These are phyloP conservation scores for Candida silvicultrix DNA, from an alignment of 805 yeast genomes.

Conservation along the genomic window DNA sequence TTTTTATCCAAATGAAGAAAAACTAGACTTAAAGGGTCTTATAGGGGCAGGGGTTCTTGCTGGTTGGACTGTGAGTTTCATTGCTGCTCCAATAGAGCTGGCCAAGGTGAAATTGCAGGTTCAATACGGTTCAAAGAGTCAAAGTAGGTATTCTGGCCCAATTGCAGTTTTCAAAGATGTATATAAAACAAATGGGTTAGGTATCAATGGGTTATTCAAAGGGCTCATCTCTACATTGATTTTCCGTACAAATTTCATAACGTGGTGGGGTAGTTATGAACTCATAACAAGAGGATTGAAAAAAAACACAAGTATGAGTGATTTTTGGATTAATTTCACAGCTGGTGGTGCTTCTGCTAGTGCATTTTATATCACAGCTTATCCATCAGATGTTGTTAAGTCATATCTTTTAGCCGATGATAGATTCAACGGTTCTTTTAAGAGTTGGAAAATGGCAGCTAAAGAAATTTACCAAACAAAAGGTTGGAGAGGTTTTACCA, in stretches of 20 bases:
- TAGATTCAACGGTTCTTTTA: conserved; percentile 64
- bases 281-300: conserved; percentile 64
- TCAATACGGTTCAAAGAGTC: conserved; percentile 71
- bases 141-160: conserved; percentile 66
- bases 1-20: conserved; percentile 50
- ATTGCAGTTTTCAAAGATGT: conserved; percentile 62
- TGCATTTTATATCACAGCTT: conserved; percentile 84
- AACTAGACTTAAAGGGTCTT: conserved; percentile 70
- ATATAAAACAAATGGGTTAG: conserved; percentile 43
- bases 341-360: conserved; percentile 85
- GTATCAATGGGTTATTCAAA: conserved; percentile 68
- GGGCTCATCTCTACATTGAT: conserved; percentile 84
- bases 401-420: conserved; percentile 80
- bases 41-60: conserved; percentile 70
- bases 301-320: conserved; percentile 55
- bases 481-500: conserved; percentile 68
- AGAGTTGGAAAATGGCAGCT: conserved; percentile 67
- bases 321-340: conserved; percentile 80
- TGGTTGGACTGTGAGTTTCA: conserved; percentile 88
- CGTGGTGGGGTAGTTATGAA: conserved; percentile 95
- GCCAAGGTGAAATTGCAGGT: conserved; percentile 86
- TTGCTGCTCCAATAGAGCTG: conserved; percentile 93
- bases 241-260: conserved; percentile 78
- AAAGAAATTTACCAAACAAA: conserved; percentile 53
- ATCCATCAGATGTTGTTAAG: conserved; percentile 84